Percentiles rank a stretch among this genome's conserved stretches.
Evolutionary conservation across 1,284 basidiomycete species (phyloP).

Genomic region (Peniophora sp.): DNA sequence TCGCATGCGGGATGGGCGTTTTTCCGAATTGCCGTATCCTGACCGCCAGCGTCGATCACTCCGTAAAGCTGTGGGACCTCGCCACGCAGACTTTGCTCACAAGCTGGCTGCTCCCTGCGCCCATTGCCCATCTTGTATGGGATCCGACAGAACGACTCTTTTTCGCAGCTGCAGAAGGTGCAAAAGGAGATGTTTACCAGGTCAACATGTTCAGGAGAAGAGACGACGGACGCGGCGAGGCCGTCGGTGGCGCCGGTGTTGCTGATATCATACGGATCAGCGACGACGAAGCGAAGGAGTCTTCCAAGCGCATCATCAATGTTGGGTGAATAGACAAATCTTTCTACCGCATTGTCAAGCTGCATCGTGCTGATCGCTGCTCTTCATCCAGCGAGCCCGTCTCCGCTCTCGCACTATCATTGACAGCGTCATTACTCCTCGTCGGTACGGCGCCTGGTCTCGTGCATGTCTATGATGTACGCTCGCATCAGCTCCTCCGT

Average conservation of each 20-base stretch:
- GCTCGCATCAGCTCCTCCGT: constrained; percentile 84
- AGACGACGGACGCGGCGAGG: constrained; percentile 49
- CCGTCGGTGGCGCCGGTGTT: constrained; percentile 69
- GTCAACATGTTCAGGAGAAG: constrained; percentile 72
- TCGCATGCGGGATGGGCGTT: constrained; percentile 69
- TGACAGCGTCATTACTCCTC: constrained; percentile 66
- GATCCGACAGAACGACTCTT: constrained; percentile 84
- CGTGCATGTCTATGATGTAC: constrained; percentile 82
- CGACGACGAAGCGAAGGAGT: constrained; percentile 35
- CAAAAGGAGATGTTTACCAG: constrained; percentile 68
- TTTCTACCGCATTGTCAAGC: constrained; percentile 2
- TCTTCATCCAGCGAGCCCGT: constrained; percentile 45
- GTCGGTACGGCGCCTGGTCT: constrained; percentile 67
- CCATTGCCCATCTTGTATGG: constrained; percentile 64
- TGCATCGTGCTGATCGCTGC: constrained; percentile 4
- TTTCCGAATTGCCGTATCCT: constrained; percentile 77
- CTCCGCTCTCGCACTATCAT: constrained; percentile 67
- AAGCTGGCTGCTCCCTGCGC: constrained; percentile 77
- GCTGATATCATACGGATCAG: constrained; percentile 62
- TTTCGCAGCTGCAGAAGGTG: constrained; percentile 60
- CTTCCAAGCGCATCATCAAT: constrained; percentile 52
- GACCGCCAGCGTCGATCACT: constrained; percentile 82
- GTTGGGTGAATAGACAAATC: constrained; percentile 39
- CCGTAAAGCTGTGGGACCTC: constrained; percentile 75
- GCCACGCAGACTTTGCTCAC: constrained; percentile 71